phyloP scores from a whole-genome alignment of 2,329 filamentous ascomycete species.

The Tolypocladium inflatum region DNA sequence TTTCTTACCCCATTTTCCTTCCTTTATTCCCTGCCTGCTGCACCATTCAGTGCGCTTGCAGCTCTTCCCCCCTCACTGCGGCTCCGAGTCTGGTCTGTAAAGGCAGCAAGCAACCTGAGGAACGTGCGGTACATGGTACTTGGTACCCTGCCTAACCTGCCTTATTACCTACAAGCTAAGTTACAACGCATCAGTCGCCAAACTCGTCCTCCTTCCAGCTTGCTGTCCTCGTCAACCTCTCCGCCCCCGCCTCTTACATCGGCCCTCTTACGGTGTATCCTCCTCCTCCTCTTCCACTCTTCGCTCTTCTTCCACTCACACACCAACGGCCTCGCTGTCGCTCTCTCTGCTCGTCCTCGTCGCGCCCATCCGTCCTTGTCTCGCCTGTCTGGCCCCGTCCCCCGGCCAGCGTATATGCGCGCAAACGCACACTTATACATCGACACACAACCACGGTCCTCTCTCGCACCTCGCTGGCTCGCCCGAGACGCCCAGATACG shows the following conservation, averaged over 20 bases:
- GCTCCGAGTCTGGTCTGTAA: background rate
- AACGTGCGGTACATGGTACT: background rate
- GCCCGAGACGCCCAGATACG: background rate
- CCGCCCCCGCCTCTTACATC: background rate
- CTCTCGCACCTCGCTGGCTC: background rate
- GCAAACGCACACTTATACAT: background rate
- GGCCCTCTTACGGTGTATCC: background rate
- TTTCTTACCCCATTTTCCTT: background rate
- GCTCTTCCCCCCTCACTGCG: background rate
- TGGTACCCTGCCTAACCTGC: background rate
- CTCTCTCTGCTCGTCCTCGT: background rate
- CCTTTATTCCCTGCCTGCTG: background rate
- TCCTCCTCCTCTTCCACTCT: background rate
- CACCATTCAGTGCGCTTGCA: background rate
- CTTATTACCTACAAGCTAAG: background rate
- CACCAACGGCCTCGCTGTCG: background rate
- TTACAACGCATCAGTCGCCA: background rate
- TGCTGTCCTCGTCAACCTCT: background rate
- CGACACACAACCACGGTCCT: background rate
- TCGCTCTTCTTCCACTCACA: background rate
- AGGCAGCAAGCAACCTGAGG: background rate
- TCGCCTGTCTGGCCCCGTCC: background rate
- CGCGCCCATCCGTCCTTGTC: background rate
- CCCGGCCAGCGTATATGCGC: background rate
- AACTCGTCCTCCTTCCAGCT: background rate